These are phyloP conservation scores for Mucor circinelloides DNA, from an alignment of 371 early-diverging fungal species.

Conservation along the genomic window DNA sequence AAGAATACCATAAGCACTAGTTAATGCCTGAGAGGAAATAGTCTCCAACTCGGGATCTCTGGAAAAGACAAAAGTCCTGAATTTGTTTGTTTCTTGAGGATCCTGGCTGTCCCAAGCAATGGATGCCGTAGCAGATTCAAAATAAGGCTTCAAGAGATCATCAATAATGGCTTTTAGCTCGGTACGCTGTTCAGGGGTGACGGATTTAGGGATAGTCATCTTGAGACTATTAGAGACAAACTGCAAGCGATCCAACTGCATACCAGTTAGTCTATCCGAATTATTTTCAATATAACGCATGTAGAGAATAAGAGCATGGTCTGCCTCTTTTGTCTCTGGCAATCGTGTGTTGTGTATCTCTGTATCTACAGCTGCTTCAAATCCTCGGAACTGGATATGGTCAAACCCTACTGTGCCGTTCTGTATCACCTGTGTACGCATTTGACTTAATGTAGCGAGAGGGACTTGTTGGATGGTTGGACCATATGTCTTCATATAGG, in stretches of 20 bases:
- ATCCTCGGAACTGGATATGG: background rate
- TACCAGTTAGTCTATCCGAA: background rate
- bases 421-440: background rate
- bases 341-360: background rate
- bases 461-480: background rate
- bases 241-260: background rate
- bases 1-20: background rate
- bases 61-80: background rate
- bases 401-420: background rate
- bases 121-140: background rate
- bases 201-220: background rate
- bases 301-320: background rate
- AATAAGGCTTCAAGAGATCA: background rate
- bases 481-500: background rate
- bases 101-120: background rate
- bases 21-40: background rate
- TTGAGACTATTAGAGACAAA: background rate
- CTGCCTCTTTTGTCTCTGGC: background rate
- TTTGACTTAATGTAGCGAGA: background rate
- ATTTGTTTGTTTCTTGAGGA: background rate
- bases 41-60: background rate
- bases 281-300: background rate
- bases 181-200: background rate
- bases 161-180: slow-evolving; percentile 3
- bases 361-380: background rate